Evolutionary conservation across 352 stramenopile genomes (phyloP).

Genomic region (Phytophthora colocasiae): DNA sequence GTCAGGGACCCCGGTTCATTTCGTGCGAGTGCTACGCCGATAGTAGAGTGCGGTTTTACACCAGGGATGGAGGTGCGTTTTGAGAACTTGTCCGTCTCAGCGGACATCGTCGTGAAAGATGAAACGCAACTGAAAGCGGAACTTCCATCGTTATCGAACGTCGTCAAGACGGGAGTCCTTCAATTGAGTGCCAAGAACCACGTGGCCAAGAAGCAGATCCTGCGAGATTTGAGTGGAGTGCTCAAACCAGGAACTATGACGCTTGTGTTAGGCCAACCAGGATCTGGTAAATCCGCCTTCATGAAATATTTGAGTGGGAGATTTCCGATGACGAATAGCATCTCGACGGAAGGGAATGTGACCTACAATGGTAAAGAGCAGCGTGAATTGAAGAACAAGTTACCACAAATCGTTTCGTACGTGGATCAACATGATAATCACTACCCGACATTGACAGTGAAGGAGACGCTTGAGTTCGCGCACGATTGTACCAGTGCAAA

Average conservation of each 20-base stretch:
- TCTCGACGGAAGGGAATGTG: constrained; percentile 41
- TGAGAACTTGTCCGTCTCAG: constrained; percentile 34
- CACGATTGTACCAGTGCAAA: neutral
- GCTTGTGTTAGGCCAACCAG: constrained; percentile 42
- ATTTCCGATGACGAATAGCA: constrained; percentile 47
- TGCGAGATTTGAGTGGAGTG: constrained; percentile 30
- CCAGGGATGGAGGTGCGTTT: constrained; percentile 42
- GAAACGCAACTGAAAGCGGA: constrained; percentile 15
- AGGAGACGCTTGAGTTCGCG: constrained; percentile 59
- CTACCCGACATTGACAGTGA: constrained; percentile 72
- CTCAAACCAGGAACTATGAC: constrained; percentile 40
- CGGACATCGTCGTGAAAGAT: constrained; percentile 30
- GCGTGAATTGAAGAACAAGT: neutral
- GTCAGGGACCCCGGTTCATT: too few species aligned
- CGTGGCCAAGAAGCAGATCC: constrained; percentile 10
- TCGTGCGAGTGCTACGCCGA: neutral
- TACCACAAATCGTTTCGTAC: constrained; percentile 60
- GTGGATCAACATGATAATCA: constrained; percentile 79
- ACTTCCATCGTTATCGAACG: constrained; percentile 31
- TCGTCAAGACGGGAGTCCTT: constrained; percentile 11
- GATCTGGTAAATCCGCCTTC: constrained; percentile 27
- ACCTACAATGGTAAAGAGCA: constrained; percentile 10
- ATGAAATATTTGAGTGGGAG: constrained; percentile 51
- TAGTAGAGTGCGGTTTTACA: neutral
- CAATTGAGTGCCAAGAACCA: neutral